Conservation (phyloP, 2,329 filamentous ascomycete genomes). For the Fusarium albosuccineum region DNA sequence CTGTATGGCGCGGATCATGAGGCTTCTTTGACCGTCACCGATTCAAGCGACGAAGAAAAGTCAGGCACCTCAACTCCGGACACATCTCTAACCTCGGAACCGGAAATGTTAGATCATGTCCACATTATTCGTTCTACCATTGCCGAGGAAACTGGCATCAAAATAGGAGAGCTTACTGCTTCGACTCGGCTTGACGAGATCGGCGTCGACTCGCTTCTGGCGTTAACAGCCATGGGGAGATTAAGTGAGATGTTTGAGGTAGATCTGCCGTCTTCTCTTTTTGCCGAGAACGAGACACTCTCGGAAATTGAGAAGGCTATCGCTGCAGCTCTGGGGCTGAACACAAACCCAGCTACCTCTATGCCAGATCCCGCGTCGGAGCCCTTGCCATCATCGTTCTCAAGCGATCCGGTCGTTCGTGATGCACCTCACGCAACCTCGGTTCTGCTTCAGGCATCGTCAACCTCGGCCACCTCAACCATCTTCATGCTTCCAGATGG, state of each 20-base stretch:
- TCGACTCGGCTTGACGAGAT: constrained; percentile 34
- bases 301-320: constrained; percentile 36
- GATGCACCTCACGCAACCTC: constrained; percentile 40
- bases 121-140: constrained; percentile 30
- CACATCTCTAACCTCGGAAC: constrained; percentile 32
- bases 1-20: constrained; percentile 1
- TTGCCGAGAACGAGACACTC: constrained; percentile 35
- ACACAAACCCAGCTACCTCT: neutral
- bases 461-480: constrained; percentile 12
- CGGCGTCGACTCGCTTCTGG: constrained; percentile 39
- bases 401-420: constrained; percentile 13
- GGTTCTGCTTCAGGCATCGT: constrained; percentile 39
- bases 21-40: constrained; percentile 73
- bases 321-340: constrained; percentile 6
- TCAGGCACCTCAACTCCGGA: constrained; percentile 59
- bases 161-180: constrained; percentile 25
- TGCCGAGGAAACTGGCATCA: constrained; percentile 38
- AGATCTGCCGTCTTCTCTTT: constrained; percentile 31
- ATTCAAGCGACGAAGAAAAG: constrained; percentile 74
- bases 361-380: neutral
- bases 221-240: constrained; percentile 31
- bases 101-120: constrained; percentile 16
- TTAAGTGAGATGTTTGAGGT: constrained; percentile 45
- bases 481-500: constrained; percentile 49
- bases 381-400: too few relatives aligned